Conservation (phyloP, 2,329 filamentous ascomycete genomes). For the Exutisphaerella laricina region DNA sequence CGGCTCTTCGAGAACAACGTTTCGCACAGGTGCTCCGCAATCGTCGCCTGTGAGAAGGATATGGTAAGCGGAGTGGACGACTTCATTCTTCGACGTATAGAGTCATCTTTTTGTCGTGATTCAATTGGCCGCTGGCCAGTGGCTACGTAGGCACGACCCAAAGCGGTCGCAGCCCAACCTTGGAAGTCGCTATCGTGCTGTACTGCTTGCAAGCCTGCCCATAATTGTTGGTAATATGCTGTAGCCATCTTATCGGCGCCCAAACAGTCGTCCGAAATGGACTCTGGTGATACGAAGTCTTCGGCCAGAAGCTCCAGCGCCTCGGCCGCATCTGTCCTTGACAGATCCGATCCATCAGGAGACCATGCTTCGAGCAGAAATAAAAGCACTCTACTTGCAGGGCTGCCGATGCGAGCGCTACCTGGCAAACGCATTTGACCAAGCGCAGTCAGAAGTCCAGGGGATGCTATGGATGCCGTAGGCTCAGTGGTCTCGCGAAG, state of each 20-base stretch:
- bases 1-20: constrained; percentile 28
- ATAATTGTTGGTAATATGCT: constrained; percentile 23
- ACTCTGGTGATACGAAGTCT: constrained; percentile 61
- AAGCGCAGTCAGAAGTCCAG: constrained; percentile 17
- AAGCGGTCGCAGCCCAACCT: constrained; percentile 76
- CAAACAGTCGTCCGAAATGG: constrained; percentile 60
- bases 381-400: constrained; percentile 76
- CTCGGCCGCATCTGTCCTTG: constrained; percentile 61
- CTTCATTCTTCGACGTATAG: background rate
- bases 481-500: constrained; percentile 43
- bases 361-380: constrained; percentile 71
- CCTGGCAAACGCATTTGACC: constrained; percentile 58
- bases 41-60: constrained; percentile 29
- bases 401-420: constrained; percentile 61
- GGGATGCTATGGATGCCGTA: background rate
- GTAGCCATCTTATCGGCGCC: constrained; percentile 60
- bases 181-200: constrained; percentile 37
- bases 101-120: background rate
- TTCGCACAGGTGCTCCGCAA: constrained; percentile 33
- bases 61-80: constrained; percentile 1
- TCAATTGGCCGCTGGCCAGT: constrained; percentile 25
- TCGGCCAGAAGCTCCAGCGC: constrained; percentile 69
- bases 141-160: constrained; percentile 74
- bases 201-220: constrained; percentile 18
- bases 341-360: constrained; percentile 58